Base-by-base conservation (phyloP, 2,329 filamentous ascomycete genomes). In the Tolypocladium paradoxum region DNA sequence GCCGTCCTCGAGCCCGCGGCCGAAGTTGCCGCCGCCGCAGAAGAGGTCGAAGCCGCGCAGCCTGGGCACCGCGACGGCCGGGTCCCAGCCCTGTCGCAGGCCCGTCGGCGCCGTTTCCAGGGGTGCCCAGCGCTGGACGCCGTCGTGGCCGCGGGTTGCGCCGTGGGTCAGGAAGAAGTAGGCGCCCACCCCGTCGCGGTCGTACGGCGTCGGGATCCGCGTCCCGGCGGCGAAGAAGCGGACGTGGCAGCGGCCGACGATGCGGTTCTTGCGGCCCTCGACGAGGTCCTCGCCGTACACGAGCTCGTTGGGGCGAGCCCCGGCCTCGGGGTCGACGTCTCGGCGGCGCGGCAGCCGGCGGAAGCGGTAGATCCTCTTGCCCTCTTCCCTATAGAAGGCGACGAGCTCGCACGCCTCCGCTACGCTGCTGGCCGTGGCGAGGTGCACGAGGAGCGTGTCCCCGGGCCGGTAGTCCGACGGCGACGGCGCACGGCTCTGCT, bases 21-120 rank as follows among this genome's bases (percentile, higher is more conserved):
- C 88, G 50, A 93, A 82, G 51, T 85, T 90, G 0, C 89, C 88
- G 20, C 85, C 84, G 1, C 89, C 89, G 58, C 85, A 89, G 61
- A 89, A 95, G 0, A 93, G 70, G 57, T 90, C 87, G 4, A 92
- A 68, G 0, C 84, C 85, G 6, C 70, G 72, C 9, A 88, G 71
- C 54, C 73, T 74, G 20, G 62, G 55, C 53, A 64, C 54, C 6
- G 55, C 34, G 1, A 55, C 58, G 0, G 53, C 49, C 0, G 80
- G 77, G 56, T 84, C 70, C 43, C 80, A 79, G 0, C 82, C 83
- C 65, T 87, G 77, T 0, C 69, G 73, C 2, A 85, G 57, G 5
- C 60, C 62, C 6, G 52, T 36, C 0, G 70, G 73, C 24, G 65
- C 62, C 1, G 63, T 35, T 1, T 61, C 49, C 0, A 81, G 62